Evolutionary conservation across 352 stramenopile species (phyloP).

Genomic region (Phytophthora pistaciae): DNA sequence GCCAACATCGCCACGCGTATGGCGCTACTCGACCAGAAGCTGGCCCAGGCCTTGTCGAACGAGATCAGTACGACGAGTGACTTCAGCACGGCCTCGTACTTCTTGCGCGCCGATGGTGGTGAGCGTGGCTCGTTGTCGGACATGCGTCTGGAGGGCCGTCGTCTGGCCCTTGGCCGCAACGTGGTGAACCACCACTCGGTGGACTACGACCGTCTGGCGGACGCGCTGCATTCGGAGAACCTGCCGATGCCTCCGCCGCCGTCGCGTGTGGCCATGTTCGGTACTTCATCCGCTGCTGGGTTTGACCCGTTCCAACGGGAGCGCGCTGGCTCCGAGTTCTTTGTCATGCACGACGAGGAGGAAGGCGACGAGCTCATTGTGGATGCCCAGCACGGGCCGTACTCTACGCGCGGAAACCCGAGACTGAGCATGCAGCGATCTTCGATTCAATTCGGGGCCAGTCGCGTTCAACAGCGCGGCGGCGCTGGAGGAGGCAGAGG

Average conservation of each 20-base stretch:
- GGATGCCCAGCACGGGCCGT: slow-evolving; percentile 41
- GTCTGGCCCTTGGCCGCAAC: slow-evolving; percentile 51
- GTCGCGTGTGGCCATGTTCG: slow-evolving; percentile 76
- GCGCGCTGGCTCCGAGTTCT: slow-evolving; percentile 55
- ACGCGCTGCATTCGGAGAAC: slow-evolving; percentile 41
- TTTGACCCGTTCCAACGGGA: slow-evolving; percentile 64
- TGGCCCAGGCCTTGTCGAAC: slow-evolving; percentile 48
- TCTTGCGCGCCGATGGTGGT: slow-evolving; percentile 49
- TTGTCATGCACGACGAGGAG: slow-evolving; percentile 58
- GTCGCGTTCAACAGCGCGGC: slow-evolving; percentile 8
- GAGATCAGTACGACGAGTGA: slow-evolving; percentile 62
- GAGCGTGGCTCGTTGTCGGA: slow-evolving; percentile 48
- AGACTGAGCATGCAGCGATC: slow-evolving; percentile 21
- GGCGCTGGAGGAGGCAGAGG: slow-evolving; percentile 11
- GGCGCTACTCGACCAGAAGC: slow-evolving; percentile 60
- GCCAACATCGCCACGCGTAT: slow-evolving; percentile 78
- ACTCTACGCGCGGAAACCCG: slow-evolving; percentile 24
- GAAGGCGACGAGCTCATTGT: slow-evolving; percentile 49
- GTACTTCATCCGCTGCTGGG: slow-evolving; percentile 42
- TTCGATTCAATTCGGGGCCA: slow-evolving; percentile 17
- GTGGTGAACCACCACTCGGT: slow-evolving; percentile 79
- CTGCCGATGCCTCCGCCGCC: slow-evolving; percentile 58
- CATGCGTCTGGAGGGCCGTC: slow-evolving; percentile 53
- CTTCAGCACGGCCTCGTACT: slow-evolving; percentile 68
- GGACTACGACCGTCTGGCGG: slow-evolving; percentile 57